Percentiles rank a stretch among this genome's conserved stretches.
These are phyloP conservation scores for Tremella fuciformis DNA, from an alignment of 768 basidiomycete genomes.

Conservation along the genomic window DNA sequence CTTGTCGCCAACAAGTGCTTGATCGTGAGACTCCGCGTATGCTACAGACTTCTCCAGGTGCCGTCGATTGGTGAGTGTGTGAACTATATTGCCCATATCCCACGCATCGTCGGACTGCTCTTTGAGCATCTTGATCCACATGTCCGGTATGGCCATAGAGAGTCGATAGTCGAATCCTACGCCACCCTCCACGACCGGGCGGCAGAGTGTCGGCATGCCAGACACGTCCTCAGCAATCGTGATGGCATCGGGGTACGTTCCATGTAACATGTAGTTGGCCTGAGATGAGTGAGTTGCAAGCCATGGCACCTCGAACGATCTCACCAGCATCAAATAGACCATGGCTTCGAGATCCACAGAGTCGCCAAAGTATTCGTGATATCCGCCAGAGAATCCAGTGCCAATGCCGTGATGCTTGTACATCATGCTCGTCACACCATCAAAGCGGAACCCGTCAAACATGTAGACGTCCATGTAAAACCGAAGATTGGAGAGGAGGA, in stretches of 20 bases:
- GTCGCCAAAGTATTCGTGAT: conserved; percentile 95
- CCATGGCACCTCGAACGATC: conserved; percentile 45
- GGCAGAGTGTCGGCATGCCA: conserved; percentile 93
- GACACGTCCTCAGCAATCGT: conserved; percentile 99
- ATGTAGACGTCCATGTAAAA: conserved; percentile 93
- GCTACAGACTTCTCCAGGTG: conserved; percentile 87
- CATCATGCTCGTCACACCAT: conserved; percentile 99
- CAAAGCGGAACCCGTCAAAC: conserved; percentile 98
- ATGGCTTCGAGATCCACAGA: conserved; percentile 82
- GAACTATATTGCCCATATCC: conserved; percentile 80
- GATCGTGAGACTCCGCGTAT: conserved; percentile 94
- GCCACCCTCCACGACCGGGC: conserved; percentile 74
- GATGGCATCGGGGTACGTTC: conserved; percentile 71
- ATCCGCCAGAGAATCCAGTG: conserved; percentile 86
- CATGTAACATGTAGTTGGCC: conserved; percentile 89
- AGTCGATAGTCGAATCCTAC: conserved; percentile 97
- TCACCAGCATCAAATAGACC: conserved; percentile 92
- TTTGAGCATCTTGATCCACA: conserved; percentile 99
- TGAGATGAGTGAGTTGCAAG: conserved; percentile 45
- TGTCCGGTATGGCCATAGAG: conserved; percentile 98
- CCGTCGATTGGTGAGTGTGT: conserved; percentile 84
- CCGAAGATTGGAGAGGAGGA: conserved; percentile 89
- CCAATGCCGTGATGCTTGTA: conserved; percentile 97
- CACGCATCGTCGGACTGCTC: conserved; percentile 82
- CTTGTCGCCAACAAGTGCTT: conserved; percentile 97